Evolutionary conservation across 805 yeast genomes (phyloP).

Genomic region (Starmerella bacillaris): DNA sequence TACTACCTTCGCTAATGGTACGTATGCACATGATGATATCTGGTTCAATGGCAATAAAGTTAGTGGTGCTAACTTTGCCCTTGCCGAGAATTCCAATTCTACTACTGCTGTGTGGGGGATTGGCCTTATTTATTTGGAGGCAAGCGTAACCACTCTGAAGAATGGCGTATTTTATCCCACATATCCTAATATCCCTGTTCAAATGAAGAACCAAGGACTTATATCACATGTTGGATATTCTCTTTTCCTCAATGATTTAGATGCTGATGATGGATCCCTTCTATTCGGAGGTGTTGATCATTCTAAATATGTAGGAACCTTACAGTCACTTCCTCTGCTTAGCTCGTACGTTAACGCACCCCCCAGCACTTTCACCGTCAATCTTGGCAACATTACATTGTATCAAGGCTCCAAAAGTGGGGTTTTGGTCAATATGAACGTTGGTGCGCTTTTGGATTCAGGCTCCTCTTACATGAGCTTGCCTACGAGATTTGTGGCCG

Average conservation of each 20-base stretch:
- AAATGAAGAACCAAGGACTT: conserved; percentile 26
- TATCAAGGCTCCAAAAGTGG: conserved; percentile 9
- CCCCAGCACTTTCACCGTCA: conserved; percentile 10
- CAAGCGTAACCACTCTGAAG: conserved; percentile 19
- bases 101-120: conserved; percentile 34
- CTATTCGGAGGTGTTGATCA: conserved; percentile 32
- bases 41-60: conserved; percentile 33
- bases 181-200: conserved; percentile 22
- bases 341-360: conserved; percentile 8
- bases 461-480: conserved; percentile 35
- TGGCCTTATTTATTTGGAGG: conserved; percentile 22
- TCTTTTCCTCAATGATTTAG: conserved; percentile 27
- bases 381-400: conserved; percentile 9
- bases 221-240: conserved; percentile 30
- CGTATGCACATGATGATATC: conserved; percentile 45
- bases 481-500: conserved; percentile 23
- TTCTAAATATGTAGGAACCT: conserved; percentile 26
- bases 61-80: conserved; percentile 48
- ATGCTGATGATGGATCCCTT: conserved; percentile 23
- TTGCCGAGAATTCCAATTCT: conserved; percentile 50
- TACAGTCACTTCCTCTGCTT: conserved; percentile 23
- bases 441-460: conserved; percentile 33
- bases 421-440: conserved; percentile 5
- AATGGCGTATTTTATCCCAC: conserved; percentile 12
- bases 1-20: conserved; percentile 34